phyloP scores from a whole-genome alignment of 805 yeast species.

The Kurtzmaniella fragi region DNA sequence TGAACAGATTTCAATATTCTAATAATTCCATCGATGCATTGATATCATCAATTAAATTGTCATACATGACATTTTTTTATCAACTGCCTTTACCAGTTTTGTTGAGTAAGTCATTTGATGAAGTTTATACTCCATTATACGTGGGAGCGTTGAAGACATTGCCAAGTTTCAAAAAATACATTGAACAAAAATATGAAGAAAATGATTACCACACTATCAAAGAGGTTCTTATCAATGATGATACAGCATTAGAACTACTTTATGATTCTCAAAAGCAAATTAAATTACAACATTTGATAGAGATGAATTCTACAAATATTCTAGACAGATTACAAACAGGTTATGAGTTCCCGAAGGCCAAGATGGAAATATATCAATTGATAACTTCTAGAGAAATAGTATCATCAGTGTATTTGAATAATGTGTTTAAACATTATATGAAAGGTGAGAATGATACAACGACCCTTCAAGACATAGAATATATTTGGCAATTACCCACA shows the following conservation, averaged over 20 bases:
- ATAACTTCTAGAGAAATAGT: constrained; percentile 2
- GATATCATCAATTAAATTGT: constrained; percentile 30
- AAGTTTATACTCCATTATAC: constrained; percentile 10
- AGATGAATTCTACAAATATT: constrained; percentile 21
- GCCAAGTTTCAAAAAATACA: constrained; percentile 30
- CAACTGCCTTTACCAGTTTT: constrained; percentile 30
- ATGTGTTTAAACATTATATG: constrained; percentile 1
- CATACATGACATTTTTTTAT: constrained; percentile 37
- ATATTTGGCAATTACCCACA: background rate
- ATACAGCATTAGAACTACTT: constrained; percentile 4
- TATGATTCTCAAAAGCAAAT: constrained; percentile 11
- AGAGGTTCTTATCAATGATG: constrained; percentile 6
- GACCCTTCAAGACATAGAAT: background rate
- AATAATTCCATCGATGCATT: constrained; percentile 38
- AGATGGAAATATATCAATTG: constrained; percentile 4
- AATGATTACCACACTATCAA: background rate
- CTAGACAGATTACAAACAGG: constrained; percentile 4
- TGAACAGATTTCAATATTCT: constrained; percentile 30
- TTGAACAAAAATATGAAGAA: constrained; percentile 18
- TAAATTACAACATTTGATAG: constrained; percentile 14
- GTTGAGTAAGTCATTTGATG: constrained; percentile 10
- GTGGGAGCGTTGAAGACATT: constrained; percentile 23
- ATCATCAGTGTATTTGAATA: constrained; percentile 2
- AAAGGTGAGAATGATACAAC: background rate
- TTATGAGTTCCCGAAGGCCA: background rate